Base-by-base conservation (phyloP, 225 moss, liverwort and hornwort species). In the Polytrichum formosum region DNA sequence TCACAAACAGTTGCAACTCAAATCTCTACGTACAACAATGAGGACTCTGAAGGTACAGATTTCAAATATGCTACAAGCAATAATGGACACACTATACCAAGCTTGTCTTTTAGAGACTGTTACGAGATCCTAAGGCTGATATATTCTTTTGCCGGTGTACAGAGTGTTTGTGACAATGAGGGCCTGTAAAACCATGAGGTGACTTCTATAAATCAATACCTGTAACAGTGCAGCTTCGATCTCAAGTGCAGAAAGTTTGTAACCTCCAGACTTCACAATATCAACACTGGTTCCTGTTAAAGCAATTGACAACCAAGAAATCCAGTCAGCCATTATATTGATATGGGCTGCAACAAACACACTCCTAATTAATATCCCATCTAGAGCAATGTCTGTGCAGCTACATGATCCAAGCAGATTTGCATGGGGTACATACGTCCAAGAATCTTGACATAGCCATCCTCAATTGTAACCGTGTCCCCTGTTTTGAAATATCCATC, bases 401-500 rank as follows among this genome's bases (percentile, higher is more conserved):
- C 4, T 3, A 46, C 16, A 46, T 46, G 13, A 16, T 46, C 46
- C 46, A 58, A 58, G 9, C 6, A 58, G 20, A 58, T 58, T 8
- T 6, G 7, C 8, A 58, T 58, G 23, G 20, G 21, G 56, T 8
- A 73, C 93, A 27, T 86, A 96, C 96, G 88, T 76, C 93, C 93
- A 70, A 96, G 86, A 80, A 96, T 92, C 76, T 96, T 96, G 67
- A 96, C 87, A 73, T 90, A 93, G 75, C 91, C 96, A 74, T 93
- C 82, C 21, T 88, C 84, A 16, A 87, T 70, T 53, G 88, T 91
- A 53, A 92, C 96, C 13, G 91, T 96, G 73, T 96, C 96, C 75
- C 96, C 93, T 65, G 96, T 96, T 82, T 61, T 93, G 83, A 96
- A 96, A 75, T 66, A 96, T 37, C 93, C 93, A 81, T 96, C 91